These are phyloP conservation scores for Pseudogymnoascus sp. DNA, from an alignment of 2,329 filamentous ascomycete genomes.

Conservation along the genomic window DNA sequence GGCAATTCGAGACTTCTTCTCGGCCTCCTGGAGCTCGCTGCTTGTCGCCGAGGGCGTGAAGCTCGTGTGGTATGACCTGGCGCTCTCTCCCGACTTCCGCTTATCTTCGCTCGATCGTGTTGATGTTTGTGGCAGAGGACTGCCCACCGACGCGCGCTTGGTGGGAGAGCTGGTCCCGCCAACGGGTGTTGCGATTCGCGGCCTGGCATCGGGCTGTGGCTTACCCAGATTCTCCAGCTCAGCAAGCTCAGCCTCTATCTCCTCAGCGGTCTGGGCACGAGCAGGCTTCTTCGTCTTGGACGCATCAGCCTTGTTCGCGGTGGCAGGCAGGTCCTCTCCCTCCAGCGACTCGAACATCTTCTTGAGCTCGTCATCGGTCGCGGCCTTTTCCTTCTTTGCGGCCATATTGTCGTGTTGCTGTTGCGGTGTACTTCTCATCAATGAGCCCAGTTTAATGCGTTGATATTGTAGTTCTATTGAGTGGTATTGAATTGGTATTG, in stretches of 20 bases:
- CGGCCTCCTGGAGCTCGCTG: conserved; percentile 47
- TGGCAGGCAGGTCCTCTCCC: conserved; percentile 37
- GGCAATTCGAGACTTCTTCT: conserved; percentile 43
- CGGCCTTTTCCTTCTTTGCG: conserved; percentile 51
- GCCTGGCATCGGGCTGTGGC: conserved; percentile 68
- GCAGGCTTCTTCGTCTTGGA: conserved; percentile 28
- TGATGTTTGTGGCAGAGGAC: conserved; percentile 37
- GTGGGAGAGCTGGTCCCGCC: conserved; percentile 35
- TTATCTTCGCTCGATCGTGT: conserved; percentile 62
- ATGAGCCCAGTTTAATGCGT: background rate
- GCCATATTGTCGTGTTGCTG: conserved; percentile 40
- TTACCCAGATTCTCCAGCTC: conserved; percentile 71
- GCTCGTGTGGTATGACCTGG: conserved; percentile 61
- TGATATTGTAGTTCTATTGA: conserved; percentile 1
- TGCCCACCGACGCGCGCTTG: conserved; percentile 38
- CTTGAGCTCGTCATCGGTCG: conserved; percentile 55
- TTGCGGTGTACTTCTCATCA: background rate
- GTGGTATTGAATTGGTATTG: background rate
- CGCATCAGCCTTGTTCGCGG: conserved; percentile 35
- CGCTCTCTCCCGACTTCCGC: conserved; percentile 73
- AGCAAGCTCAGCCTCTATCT: conserved; percentile 57
- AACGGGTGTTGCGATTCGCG: conserved; percentile 43
- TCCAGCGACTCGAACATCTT: conserved; percentile 59
- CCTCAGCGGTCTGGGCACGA: conserved; percentile 46
- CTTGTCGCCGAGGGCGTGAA: conserved; percentile 57